phyloP scores from a whole-genome alignment of 2,329 filamentous ascomycete species.

The Hansfordia pulvinata region DNA sequence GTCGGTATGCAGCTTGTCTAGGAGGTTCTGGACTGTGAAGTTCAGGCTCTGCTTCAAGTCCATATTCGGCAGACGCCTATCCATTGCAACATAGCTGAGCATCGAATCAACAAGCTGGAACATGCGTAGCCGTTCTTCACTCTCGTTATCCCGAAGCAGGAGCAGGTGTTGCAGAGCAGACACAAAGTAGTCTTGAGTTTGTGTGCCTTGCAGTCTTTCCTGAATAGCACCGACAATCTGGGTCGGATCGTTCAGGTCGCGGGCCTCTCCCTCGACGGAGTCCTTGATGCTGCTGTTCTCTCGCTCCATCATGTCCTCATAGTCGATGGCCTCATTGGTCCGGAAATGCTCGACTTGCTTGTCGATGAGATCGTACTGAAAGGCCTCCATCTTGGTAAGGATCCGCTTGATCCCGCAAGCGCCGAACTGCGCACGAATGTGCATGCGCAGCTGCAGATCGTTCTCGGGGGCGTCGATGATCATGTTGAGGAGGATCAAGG shows the following conservation, averaged over 20 bases:
- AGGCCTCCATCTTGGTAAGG: slow-evolving; percentile 90
- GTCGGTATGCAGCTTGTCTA: slow-evolving; percentile 94
- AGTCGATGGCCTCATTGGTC: slow-evolving; percentile 92
- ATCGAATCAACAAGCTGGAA: slow-evolving; percentile 98
- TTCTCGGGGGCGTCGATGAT: slow-evolving; percentile 81
- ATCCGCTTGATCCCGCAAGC: slow-evolving; percentile 92
- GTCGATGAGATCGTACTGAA: slow-evolving; percentile 96
- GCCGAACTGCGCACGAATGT: slow-evolving; percentile 91
- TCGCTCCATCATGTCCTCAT: slow-evolving; percentile 88
- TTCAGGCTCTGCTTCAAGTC: slow-evolving; percentile 96
- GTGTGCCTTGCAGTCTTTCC: slow-evolving; percentile 66
- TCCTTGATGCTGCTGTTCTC: slow-evolving; percentile 88
- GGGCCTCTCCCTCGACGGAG: slow-evolving; percentile 70
- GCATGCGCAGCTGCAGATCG: slow-evolving; percentile 82
- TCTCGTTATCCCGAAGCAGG: slow-evolving; percentile 80
- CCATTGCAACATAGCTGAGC: slow-evolving; percentile 98
- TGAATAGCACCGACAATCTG: slow-evolving; percentile 94
- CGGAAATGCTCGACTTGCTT: slow-evolving; percentile 94
- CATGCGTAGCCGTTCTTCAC: slow-evolving; percentile 84
- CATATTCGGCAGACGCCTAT: slow-evolving; percentile 87
- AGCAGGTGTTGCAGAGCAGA: slow-evolving; percentile 92
- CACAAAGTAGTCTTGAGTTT: slow-evolving; percentile 88
- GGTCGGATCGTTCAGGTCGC: slow-evolving; percentile 81
- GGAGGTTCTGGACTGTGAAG: slow-evolving; percentile 87
- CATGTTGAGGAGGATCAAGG: slow-evolving; percentile 92